phyloP scores from a whole-genome alignment of 176 grass and related monocot genomes.

The Oryza coarctata region DNA sequence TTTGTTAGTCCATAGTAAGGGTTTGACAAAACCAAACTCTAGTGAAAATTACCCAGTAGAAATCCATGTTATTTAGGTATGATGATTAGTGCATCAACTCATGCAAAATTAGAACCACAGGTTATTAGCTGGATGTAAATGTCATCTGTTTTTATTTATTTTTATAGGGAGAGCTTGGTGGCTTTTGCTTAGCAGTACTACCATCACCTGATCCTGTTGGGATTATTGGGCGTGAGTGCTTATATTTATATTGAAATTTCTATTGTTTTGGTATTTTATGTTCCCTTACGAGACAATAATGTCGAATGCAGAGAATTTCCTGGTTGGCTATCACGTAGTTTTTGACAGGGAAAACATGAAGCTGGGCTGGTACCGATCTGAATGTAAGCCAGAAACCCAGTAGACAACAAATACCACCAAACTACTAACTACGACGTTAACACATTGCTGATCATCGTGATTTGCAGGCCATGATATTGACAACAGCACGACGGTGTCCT shows the following conservation, averaged over 20 bases:
- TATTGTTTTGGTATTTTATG: background rate
- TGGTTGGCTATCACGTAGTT: slow-evolving; percentile 78
- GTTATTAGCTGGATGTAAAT: background rate
- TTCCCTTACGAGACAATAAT: background rate
- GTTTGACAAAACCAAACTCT: background rate
- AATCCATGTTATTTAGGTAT: background rate
- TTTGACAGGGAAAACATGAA: slow-evolving; percentile 90
- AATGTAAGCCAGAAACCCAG: slow-evolving; percentile 58
- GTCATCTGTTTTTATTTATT: background rate
- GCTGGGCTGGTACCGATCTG: slow-evolving; percentile 76
- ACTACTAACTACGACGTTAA: background rate
- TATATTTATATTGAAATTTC: background rate
- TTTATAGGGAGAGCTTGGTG: slow-evolving; percentile 52
- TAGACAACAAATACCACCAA: background rate
- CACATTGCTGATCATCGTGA: background rate
- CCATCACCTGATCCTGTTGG: slow-evolving; percentile 62
- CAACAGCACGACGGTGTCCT: slow-evolving; percentile 70
- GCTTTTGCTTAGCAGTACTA: slow-evolving; percentile 75
- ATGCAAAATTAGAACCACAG: background rate
- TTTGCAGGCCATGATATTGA: slow-evolving; percentile 62
- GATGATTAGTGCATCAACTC: background rate
- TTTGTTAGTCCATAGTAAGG: background rate
- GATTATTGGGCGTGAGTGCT: slow-evolving; percentile 82
- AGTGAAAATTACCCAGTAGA: background rate
- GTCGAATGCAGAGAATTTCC: slow-evolving; percentile 81